Percentiles rank a stretch among this genome's conserved stretches.
phyloP scores from a whole-genome alignment of 1,139 yeast genomes.

The Geotrichum fermentans region DNA sequence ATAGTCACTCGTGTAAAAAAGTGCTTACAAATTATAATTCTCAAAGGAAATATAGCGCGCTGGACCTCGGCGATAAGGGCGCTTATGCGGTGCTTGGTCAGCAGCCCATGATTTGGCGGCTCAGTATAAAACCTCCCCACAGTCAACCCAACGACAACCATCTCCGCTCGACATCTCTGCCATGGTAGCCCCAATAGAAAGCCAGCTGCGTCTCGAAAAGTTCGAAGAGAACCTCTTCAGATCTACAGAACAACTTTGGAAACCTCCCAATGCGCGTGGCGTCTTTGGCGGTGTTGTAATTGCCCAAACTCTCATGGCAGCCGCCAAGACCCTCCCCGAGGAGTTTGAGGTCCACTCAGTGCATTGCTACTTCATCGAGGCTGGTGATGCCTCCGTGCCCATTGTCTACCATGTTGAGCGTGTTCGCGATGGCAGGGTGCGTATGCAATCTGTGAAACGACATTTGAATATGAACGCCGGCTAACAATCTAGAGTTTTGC shows the following conservation, averaged over 20 bases:
- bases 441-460: not conserved
- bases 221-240: constrained; percentile 35
- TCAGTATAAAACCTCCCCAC: not conserved
- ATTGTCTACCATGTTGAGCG: constrained; percentile 56
- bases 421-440: constrained; percentile 53
- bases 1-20: not conserved
- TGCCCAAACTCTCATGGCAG: constrained; percentile 67
- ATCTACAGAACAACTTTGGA: constrained; percentile 36
- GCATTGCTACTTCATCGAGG: constrained; percentile 49
- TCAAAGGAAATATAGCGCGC: too few relatives aligned
- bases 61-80: too few relatives aligned
- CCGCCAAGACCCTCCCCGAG: constrained; percentile 46
- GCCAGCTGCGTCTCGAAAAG: constrained; percentile 31
- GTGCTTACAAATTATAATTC: not conserved
- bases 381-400: constrained; percentile 48
- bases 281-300: constrained; percentile 77
- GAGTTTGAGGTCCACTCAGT: constrained; percentile 47
- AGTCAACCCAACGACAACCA: too few relatives aligned
- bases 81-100: too few relatives aligned
- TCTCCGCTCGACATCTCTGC: too few relatives aligned
- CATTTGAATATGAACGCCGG: not conserved
- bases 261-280: constrained; percentile 59
- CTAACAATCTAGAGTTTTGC: constrained; percentile 40
- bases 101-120: not conserved
- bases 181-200: constrained; percentile 26